phyloP scores from a whole-genome alignment of 2,329 filamentous ascomycete species.

The Colletotrichum sp. region DNA sequence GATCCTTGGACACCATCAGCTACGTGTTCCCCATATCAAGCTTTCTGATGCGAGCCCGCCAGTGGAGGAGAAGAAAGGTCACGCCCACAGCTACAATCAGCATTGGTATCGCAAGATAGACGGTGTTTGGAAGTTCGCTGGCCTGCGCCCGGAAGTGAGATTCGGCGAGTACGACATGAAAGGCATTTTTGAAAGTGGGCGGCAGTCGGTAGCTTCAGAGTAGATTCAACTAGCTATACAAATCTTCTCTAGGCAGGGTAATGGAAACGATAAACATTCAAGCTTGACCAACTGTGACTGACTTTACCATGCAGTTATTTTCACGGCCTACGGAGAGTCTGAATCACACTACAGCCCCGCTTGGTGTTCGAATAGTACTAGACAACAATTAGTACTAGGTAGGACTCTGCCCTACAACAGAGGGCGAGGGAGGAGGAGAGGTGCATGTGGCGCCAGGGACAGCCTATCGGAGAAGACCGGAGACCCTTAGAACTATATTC shows the following conservation, averaged over 20 bases:
- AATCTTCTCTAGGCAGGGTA: not conserved
- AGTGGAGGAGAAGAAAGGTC: slow-evolving; percentile 61
- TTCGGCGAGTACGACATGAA: slow-evolving; percentile 65
- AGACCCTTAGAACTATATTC: not conserved
- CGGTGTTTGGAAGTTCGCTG: slow-evolving; percentile 67
- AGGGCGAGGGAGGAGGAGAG: not conserved
- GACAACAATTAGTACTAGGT: not conserved
- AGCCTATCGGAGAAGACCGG: not conserved
- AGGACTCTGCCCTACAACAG: not conserved
- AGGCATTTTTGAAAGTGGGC: slow-evolving; percentile 45
- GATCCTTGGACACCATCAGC: slow-evolving; percentile 63
- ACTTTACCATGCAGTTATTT: not conserved
- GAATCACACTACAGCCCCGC: not conserved
- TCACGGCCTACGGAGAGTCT: not conserved
- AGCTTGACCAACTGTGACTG: not conserved
- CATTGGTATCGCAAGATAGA: slow-evolving; percentile 63
- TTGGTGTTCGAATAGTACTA: not conserved
- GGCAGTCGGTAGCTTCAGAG: not conserved
- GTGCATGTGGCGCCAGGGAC: too few species aligned
- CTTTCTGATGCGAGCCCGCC: slow-evolving; percentile 55
- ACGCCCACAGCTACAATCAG: slow-evolving; percentile 62
- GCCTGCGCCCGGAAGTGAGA: slow-evolving; percentile 57
- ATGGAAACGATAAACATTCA: not conserved
- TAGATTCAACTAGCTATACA: not conserved
- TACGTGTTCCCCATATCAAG: slow-evolving; percentile 66